phyloP scores from a whole-genome alignment of 2,329 filamentous ascomycete species.

The Sordariomycetes sp. region DNA sequence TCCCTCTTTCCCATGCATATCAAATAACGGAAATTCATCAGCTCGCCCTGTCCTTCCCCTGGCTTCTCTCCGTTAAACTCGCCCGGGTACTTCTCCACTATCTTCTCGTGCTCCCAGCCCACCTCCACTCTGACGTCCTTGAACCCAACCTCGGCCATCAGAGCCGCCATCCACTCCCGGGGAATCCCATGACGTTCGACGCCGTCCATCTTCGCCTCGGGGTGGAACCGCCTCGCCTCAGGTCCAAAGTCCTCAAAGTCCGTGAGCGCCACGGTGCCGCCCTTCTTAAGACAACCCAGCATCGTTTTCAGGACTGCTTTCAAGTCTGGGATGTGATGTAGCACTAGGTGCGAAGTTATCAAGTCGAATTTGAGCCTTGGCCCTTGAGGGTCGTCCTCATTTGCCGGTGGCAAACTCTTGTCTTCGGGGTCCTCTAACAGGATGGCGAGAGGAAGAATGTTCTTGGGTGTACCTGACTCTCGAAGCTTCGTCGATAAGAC shows the following conservation, averaged over 20 bases:
- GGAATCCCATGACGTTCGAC: conserved; percentile 40
- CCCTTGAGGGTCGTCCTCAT: conserved; percentile 13
- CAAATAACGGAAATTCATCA: conserved; percentile 23
- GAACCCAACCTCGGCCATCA: conserved; percentile 20
- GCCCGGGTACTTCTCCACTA: conserved; percentile 30
- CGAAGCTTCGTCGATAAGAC: conserved; percentile 30
- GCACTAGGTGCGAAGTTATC: conserved; percentile 35
- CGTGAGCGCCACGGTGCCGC: conserved; percentile 36
- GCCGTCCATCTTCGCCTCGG: conserved; percentile 33
- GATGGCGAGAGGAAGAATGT: conserved; percentile 30
- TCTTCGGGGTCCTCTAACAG: conserved; percentile 36
- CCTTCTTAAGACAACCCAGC: conserved; percentile 28
- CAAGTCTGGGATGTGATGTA: conserved; percentile 40
- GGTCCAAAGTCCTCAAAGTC: conserved; percentile 44
- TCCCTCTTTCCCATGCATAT: conserved; percentile 20
- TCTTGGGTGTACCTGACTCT: conserved; percentile 15
- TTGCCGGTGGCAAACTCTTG: conserved; percentile 20
- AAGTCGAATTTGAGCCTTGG: conserved; percentile 31
- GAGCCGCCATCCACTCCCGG: conserved; percentile 18
- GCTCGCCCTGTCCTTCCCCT: conserved; percentile 11
- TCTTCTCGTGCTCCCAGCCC: conserved; percentile 34
- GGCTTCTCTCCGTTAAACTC: conserved; percentile 22
- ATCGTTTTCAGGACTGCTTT: conserved; percentile 27
- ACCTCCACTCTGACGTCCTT: conserved; percentile 30
- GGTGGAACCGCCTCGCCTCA: conserved; percentile 36